phyloP scores from a whole-genome alignment of 495 filamentous ascomycete genomes.

The Neurospora pannonica region DNA sequence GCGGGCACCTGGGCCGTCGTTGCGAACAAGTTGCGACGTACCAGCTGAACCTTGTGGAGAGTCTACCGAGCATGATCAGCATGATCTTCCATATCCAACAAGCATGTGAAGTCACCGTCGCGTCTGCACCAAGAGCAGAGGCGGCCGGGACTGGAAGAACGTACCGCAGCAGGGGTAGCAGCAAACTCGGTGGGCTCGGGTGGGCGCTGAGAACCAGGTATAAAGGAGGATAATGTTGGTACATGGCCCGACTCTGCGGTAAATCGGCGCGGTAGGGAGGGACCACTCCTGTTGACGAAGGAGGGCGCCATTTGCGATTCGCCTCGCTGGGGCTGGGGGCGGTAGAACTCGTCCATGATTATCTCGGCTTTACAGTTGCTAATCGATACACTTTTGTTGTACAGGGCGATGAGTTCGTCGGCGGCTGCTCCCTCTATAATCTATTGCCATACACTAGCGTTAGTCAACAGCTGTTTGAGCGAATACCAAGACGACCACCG shows the following conservation, averaged over 20 bases:
- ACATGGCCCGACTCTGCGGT: conserved; percentile 85
- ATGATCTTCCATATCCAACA: background rate
- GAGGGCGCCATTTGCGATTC: conserved; percentile 57
- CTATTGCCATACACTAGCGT: background rate
- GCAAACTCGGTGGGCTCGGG: conserved; percentile 36
- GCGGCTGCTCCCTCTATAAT: conserved; percentile 19
- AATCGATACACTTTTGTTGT: conserved; percentile 30
- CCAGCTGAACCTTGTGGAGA: conserved; percentile 51
- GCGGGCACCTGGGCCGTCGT: background rate
- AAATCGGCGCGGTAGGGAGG: conserved; percentile 73
- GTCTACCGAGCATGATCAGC: conserved; percentile 24
- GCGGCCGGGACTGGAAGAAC: conserved; percentile 6
- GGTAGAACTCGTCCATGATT: conserved; percentile 53
- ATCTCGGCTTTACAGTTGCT: conserved; percentile 21
- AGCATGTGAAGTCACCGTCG: background rate
- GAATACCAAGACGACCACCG: background rate
- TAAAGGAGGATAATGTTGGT: conserved; percentile 69
- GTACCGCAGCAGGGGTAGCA: conserved; percentile 26
- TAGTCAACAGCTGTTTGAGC: background rate
- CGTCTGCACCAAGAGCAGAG: background rate
- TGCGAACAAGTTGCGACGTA: conserved; percentile 24
- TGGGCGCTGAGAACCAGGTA: conserved; percentile 25
- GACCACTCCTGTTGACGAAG: conserved; percentile 56
- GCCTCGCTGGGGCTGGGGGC: conserved; percentile 58
- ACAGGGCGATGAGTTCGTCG: conserved; percentile 34